phyloP scores from a whole-genome alignment of 2,329 filamentous ascomycete species.

The Sporothrix brasiliensis region DNA sequence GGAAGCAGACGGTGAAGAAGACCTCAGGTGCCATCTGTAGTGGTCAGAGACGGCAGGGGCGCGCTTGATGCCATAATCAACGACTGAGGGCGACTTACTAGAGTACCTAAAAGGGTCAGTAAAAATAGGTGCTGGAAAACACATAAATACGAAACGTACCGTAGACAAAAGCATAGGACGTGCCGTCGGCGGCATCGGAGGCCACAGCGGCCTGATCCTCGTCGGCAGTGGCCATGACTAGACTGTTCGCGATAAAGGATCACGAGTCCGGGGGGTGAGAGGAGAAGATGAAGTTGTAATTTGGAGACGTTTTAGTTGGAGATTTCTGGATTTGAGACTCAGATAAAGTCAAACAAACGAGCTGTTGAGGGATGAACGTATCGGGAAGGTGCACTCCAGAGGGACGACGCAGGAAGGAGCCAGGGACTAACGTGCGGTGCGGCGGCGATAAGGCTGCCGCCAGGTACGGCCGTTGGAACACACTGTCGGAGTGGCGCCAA shows the following conservation, averaged over 20 bases:
- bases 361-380: background rate
- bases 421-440: background rate
- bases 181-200: conserved; percentile 15
- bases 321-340: no score
- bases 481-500: background rate
- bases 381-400: conserved; percentile 15
- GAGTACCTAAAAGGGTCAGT: conserved; percentile 43
- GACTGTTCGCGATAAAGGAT: background rate
- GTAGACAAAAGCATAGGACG: conserved; percentile 58
- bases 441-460: conserved; percentile 16
- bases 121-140: background rate
- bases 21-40: conserved; percentile 77
- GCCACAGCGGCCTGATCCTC: conserved; percentile 28
- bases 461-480: conserved; percentile 11
- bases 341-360: background rate
- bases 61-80: background rate
- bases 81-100: conserved; percentile 39
- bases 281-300: no score
- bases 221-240: conserved; percentile 26
- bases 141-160: conserved; percentile 45
- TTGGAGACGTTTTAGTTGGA: no score
- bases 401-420: conserved; percentile 17
- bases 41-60: background rate
- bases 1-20: conserved; percentile 82
- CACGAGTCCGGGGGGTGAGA: background rate